Conservation (phyloP, 352 stramenopile species). For the Lagenidium giganteum region DNA sequence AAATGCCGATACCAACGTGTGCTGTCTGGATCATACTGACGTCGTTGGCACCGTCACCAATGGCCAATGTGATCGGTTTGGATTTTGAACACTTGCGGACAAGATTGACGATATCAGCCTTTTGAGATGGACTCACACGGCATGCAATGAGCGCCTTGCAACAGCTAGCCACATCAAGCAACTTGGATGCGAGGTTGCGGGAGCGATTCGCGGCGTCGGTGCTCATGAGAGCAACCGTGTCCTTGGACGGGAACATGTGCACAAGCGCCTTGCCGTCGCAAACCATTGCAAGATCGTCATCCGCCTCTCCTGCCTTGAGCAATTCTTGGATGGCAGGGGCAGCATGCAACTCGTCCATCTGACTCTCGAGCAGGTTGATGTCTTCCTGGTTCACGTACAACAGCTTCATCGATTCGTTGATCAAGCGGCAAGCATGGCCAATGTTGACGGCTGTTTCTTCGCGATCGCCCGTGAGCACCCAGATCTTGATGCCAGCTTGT, state of each 20-base stretch:
- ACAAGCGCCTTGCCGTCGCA: constrained; percentile 63
- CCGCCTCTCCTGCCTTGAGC: constrained; percentile 22
- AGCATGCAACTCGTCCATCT: constrained; percentile 41
- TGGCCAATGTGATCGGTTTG: constrained; percentile 90
- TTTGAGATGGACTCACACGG: constrained; percentile 79
- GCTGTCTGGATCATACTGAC: constrained; percentile 98
- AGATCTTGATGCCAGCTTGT: constrained; percentile 96
- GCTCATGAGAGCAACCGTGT: constrained; percentile 33
- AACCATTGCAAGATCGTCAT: constrained; percentile 54
- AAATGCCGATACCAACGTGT: constrained; percentile 97
- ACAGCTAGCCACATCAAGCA: constrained; percentile 46
- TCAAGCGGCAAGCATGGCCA: constrained; percentile 80
- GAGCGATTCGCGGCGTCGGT: constrained; percentile 18
- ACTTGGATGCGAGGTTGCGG: constrained; percentile 27
- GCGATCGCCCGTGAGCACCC: constrained; percentile 98
- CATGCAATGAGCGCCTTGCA: constrained; percentile 82
- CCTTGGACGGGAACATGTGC: constrained; percentile 59
- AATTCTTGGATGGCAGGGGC: constrained; percentile 37
- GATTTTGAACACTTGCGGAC: constrained; percentile 36
- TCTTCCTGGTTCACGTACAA: constrained; percentile 59
- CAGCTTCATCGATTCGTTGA: constrained; percentile 65
- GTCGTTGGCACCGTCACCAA: constrained; percentile 98
- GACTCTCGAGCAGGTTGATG: constrained; percentile 27
- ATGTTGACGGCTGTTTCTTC: constrained; percentile 98
- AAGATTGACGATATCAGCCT: constrained; percentile 71